These are phyloP conservation scores for Schizosaccharomyces cryophilus DNA, from an alignment of 805 yeast species.

Conservation along the genomic window DNA sequence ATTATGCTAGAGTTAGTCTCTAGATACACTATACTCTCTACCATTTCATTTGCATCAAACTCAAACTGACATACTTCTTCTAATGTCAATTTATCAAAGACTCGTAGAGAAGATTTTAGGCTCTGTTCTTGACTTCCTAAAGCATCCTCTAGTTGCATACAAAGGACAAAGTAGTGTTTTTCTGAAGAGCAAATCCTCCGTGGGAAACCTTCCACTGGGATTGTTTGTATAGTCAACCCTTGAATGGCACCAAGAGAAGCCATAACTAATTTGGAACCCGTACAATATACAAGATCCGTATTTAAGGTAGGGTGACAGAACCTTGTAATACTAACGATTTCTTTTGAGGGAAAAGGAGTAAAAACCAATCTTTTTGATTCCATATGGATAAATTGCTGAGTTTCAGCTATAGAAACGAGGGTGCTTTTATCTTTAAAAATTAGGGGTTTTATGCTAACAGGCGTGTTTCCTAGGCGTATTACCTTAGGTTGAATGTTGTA, in stretches of 20 bases:
- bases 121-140: constrained; percentile 6
- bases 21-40: constrained; percentile 4
- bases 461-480: not conserved
- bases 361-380: not conserved
- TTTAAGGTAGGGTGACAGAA: not conserved
- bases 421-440: not conserved
- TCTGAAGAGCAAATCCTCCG: constrained; percentile 4
- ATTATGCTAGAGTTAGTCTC: not conserved
- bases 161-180: not conserved
- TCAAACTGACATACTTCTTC: constrained; percentile 5
- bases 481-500: not conserved
- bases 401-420: not conserved
- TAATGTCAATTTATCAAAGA: constrained; percentile 6
- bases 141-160: constrained; percentile 4
- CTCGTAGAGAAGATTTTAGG: constrained; percentile 6
- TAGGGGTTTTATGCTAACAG: not conserved
- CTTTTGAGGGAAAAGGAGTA: not conserved
- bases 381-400: not conserved
- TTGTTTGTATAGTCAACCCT: constrained; percentile 9
- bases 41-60: constrained; percentile 8
- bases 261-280: not conserved
- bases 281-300: not conserved
- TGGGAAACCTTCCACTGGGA: constrained; percentile 8
- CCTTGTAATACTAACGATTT: not conserved
- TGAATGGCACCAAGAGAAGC: not conserved